Evolutionary conservation across 148 eudicot species (phyloP).

Genomic region (Bassia scoparia): DNA sequence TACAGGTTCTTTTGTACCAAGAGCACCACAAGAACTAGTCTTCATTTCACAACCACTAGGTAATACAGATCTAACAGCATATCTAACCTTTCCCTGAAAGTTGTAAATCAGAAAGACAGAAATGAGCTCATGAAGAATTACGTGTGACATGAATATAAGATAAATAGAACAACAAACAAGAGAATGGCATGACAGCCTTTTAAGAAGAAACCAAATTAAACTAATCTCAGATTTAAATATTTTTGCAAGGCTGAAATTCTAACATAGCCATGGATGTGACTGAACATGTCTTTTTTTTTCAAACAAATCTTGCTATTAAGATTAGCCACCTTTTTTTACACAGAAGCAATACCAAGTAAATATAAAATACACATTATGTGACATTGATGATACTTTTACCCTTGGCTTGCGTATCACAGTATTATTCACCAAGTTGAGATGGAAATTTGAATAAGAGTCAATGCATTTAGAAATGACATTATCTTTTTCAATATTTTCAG

Average conservation of each 20-base stretch:
- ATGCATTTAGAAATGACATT: background rate
- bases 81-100: conserved; percentile 68
- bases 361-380: background rate
- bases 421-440: background rate
- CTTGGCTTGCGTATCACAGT: background rate
- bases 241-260: background rate
- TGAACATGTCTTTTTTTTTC: background rate
- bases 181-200: background rate
- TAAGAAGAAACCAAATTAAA: background rate
- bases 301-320: background rate
- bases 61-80: conserved; percentile 79
- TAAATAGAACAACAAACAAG: background rate
- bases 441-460: background rate
- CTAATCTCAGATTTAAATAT: background rate
- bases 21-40: conserved; percentile 58
- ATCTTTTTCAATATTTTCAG: background rate
- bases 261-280: background rate
- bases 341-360: background rate
- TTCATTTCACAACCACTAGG: conserved; percentile 72
- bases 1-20: conserved; percentile 70
- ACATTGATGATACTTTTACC: background rate
- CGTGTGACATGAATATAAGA: background rate
- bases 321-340: background rate
- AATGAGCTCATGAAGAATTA: conserved; percentile 20
- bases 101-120: background rate